Evolutionary conservation across 2,329 filamentous ascomycete genomes (phyloP), one percentile per base, ranked within the genome.

Genomic region (Drechslera avenae): DNA sequence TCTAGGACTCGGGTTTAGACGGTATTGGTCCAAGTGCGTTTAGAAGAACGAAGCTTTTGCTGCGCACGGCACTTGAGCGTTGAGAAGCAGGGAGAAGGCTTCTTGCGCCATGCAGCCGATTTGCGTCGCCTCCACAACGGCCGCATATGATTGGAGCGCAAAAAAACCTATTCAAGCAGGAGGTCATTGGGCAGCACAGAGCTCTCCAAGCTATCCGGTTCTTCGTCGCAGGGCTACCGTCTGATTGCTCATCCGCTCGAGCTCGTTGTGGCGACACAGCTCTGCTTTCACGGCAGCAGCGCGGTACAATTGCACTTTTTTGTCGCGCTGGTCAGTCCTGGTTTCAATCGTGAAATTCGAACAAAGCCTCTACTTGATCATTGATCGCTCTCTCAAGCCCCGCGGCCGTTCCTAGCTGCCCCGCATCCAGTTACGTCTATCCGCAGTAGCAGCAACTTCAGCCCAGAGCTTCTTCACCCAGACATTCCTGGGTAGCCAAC

Each of bases 111-210:
- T 44, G 31, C 35, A 46, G 44, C 39, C 46, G 51, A 52, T 50
- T 41, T 51, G 50, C 54, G 46, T 45, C 45, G 50, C 21, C 26
- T 28, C 32, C 34, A 28, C 32, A n/a, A 35, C 30, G 32, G 42
- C 30, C 41, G 30, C 43, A 23, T 56, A 46, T 52, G 39, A 52
- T 52, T 52, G 50, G 50, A 49, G 50, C 45, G 50, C 45, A 31
- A 39, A 49, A 43, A 37, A 36, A 13, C 40, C 33, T 31, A 40
- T 52, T 37, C 32, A 34, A 37, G 35, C 45, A 19, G 36, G 35
- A 55, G 49, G 52, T 44, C 52, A 52, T 55, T 51, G 49, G 46
- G 56, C 46, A 53, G 46, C 39, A 48, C 49, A 36, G 39, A 56
- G 42, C 41, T 49, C 50, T 43, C 44, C 39, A 39, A 48, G 33